Evolutionary conservation across 805 yeast genomes (phyloP).

Genomic region (Sugiyamaella lignohabitans): DNA sequence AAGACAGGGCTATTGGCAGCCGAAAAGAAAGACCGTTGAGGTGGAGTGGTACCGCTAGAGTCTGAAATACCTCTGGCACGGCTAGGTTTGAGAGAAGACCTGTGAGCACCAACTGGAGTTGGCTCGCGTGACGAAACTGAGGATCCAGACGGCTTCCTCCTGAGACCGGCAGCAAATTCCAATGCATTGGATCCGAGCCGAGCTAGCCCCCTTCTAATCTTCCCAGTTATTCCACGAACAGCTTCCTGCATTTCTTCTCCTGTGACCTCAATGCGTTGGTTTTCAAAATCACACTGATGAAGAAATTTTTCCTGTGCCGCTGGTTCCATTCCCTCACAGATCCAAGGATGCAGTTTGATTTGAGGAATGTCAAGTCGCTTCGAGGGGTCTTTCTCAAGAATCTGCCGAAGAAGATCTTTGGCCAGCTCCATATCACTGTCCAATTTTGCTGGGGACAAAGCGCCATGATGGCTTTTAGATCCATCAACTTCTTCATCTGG

Average conservation of each 20-base stretch:
- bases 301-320: conserved; percentile 28
- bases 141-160: conserved; percentile 17
- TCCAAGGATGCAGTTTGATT: conserved; percentile 73
- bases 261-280: conserved; percentile 46
- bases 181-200: conserved; percentile 29
- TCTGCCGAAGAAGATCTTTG: conserved; percentile 49
- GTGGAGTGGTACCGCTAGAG: neutral
- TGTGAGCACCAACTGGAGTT: neutral
- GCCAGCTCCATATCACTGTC: conserved; percentile 29
- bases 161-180: conserved; percentile 27
- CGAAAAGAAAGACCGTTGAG: neutral
- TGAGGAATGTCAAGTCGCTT: conserved; percentile 62
- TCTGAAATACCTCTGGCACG: neutral
- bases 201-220: conserved; percentile 47
- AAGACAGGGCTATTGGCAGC: neutral
- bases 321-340: conserved; percentile 37
- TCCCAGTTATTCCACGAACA: conserved; percentile 71
- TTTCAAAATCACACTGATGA: conserved; percentile 21
- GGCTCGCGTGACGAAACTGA: conserved; percentile 12
- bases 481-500: conserved; percentile 40
- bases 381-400: conserved; percentile 65
- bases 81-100: neutral
- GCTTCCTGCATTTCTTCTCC: conserved; percentile 69
- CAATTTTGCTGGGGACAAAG: conserved; percentile 2
- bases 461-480: conserved; percentile 5